These are phyloP conservation scores for Physaria fendleri DNA, from an alignment of 345 rosid genomes.

Conservation along the genomic window DNA sequence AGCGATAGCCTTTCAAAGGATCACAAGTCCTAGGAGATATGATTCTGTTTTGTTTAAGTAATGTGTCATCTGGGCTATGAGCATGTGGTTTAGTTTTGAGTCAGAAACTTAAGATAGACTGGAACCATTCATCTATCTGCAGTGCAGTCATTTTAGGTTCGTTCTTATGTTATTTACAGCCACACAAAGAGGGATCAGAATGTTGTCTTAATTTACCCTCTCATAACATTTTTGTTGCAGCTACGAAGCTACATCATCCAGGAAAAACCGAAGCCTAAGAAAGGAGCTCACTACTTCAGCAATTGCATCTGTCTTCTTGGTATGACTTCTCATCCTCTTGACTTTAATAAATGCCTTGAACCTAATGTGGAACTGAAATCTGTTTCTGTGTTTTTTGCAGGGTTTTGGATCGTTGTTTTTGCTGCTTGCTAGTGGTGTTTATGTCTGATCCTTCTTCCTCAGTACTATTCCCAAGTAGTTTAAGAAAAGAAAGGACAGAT, in stretches of 20 bases:
- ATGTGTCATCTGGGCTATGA: neutral
- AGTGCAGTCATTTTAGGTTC: neutral
- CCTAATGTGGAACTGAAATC: neutral
- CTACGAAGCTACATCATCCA: conserved; percentile 82
- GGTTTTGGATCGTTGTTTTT: conserved; percentile 93
- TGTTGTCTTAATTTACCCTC: neutral
- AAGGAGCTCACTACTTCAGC: conserved; percentile 75
- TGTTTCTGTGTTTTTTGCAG: conserved; percentile 37
- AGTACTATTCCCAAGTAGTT: neutral
- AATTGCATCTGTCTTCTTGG: conserved; percentile 78
- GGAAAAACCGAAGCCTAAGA: conserved; percentile 56
- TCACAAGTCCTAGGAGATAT: neutral
- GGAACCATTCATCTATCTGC: neutral
- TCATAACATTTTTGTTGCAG: conserved; percentile 32
- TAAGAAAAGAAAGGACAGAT: neutral
- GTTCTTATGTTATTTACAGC: neutral
- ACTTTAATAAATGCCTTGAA: neutral
- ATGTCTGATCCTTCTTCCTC: conserved; percentile 43
- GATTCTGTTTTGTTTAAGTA: neutral
- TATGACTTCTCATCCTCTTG: conserved; percentile 17
- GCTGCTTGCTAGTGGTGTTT: conserved; percentile 82
- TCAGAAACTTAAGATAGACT: neutral
- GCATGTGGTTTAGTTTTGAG: neutral
- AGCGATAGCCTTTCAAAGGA: neutral
- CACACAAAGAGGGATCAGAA: neutral